Evolutionary conservation across 2,329 filamentous ascomycete genomes (phyloP), one percentile per base, ranked within the genome.

Genomic region (Aspergillus sp.): DNA sequence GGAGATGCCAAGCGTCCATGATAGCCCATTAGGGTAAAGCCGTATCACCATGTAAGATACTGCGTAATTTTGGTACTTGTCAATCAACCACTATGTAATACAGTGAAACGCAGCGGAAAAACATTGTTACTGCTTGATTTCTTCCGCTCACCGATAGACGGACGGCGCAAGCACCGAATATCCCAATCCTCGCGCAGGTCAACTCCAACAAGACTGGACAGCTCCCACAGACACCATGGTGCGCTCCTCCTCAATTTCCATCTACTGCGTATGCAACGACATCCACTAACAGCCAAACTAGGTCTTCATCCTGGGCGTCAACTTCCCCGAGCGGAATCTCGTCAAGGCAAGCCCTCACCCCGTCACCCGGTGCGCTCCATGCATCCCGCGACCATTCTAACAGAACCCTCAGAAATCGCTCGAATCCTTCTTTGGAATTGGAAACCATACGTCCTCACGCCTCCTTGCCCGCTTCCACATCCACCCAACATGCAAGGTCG

Each of bases 401-500:
- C 19, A 10, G 19, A n/a, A 4, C 20, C 45, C 9, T 3, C 30
- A 71, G 67, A 76, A 71, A 66, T 72, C 69, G 83, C 87, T 99
- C 60, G 82, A 90, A 73, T 82, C 82, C 53, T 96, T 96, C 80
- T 96, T 95, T 71, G 89, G 88, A 56, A 82, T 96, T 54, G 92
- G 92, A 7, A 81, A 84, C 36, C 80, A 83, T 59, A 76, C 82
- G 32, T 88, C 88, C 49, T 75, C 81, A 47, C 84, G 86, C 41
- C 85, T 99, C 62, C 87, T 97, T 78, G 89, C 94, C 60, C 92
- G 90, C 66, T 87, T 90, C 76, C 86, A 87, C 63, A 95, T 99
- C 68, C 89, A 96, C 76, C 86, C 90, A 26, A 86, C 83, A 52
- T 88, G 89, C 60, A 88, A 86, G 66, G 79, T 97, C 61, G 89